Conservation (phyloP, 495 filamentous ascomycete species). For the Choiromyces venosus region DNA sequence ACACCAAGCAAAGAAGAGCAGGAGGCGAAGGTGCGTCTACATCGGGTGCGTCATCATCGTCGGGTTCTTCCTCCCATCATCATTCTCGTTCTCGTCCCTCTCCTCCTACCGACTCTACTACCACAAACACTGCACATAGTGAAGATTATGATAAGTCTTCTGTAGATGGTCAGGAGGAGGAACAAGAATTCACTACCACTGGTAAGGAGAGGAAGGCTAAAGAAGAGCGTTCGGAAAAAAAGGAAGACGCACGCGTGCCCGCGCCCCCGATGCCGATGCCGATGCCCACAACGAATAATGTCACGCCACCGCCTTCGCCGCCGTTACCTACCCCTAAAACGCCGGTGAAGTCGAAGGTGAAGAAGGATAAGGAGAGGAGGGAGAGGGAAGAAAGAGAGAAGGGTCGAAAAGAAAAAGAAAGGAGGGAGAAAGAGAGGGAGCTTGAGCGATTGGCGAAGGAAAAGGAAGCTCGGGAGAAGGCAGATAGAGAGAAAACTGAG, state of each 20-base stretch:
- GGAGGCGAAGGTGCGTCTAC: slow-evolving; percentile 34
- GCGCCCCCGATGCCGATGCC: slow-evolving; percentile 14
- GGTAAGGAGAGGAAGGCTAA: slow-evolving; percentile 32
- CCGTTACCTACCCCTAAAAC: slow-evolving; percentile 21
- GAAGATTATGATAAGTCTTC: slow-evolving; percentile 24
- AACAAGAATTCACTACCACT: neutral
- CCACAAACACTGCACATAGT: slow-evolving; percentile 14
- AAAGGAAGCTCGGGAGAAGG: slow-evolving; percentile 47
- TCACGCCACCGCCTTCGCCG: slow-evolving; percentile 29
- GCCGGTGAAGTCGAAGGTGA: slow-evolving; percentile 30
- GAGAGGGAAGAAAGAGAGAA: slow-evolving; percentile 61
- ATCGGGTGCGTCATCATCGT: slow-evolving; percentile 25
- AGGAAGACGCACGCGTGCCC: slow-evolving; percentile 17
- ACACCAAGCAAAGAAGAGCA: slow-evolving; percentile 14
- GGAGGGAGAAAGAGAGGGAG: slow-evolving; percentile 1
- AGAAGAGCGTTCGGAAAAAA: slow-evolving; percentile 19
- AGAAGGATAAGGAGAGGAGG: slow-evolving; percentile 47
- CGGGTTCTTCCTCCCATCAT: slow-evolving; percentile 22
- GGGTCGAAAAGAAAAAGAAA: slow-evolving; percentile 51
- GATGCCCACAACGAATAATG: slow-evolving; percentile 20
- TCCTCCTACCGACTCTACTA: slow-evolving; percentile 15
- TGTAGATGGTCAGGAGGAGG: slow-evolving; percentile 15
- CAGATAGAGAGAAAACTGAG: slow-evolving; percentile 19
- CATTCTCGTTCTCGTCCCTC: slow-evolving; percentile 22
- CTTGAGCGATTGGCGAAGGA: slow-evolving; percentile 24